A percentile compares a stretch with the other conserved stretches of the same genome.
Conservation (phyloP, 495 filamentous ascomycete genomes). For the Acidiella bohemica region DNA sequence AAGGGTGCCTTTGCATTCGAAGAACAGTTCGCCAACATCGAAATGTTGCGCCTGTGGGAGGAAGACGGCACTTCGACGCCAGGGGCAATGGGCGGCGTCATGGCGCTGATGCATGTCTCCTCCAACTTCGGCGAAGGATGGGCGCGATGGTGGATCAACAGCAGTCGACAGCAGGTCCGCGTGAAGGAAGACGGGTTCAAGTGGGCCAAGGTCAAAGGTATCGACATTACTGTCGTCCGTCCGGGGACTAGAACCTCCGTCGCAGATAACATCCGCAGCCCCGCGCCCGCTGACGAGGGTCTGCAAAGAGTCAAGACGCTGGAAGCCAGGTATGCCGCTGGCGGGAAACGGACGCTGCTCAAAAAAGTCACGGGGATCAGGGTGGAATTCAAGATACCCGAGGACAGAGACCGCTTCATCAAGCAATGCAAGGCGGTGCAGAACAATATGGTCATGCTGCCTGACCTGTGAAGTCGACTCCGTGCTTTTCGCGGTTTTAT, state of each 20-base stretch:
- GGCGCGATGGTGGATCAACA: constrained; percentile 28
- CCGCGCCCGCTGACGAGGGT: background rate
- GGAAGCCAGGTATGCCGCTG: background rate
- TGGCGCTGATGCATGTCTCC: constrained; percentile 29
- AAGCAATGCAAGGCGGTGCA: constrained; percentile 22
- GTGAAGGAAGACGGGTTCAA: constrained; percentile 25
- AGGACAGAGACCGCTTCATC: constrained; percentile 26
- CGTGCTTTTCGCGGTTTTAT: too few species aligned
- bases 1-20: constrained; percentile 25
- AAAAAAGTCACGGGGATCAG: constrained; percentile 20
- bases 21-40: constrained; percentile 32
- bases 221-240: constrained; percentile 23
- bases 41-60: constrained; percentile 31
- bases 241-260: constrained; percentile 3
- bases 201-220: constrained; percentile 26
- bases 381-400: constrained; percentile 27
- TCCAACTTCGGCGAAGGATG: constrained; percentile 28
- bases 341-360: constrained; percentile 7
- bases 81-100: constrained; percentile 20
- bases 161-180: constrained; percentile 19
- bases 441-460: constrained; percentile 20
- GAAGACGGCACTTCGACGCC: constrained; percentile 20
- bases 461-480: constrained; percentile 15
- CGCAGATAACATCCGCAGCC: constrained; percentile 3
- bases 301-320: constrained; percentile 9